Evolutionary conservation across 1,284 basidiomycete genomes (phyloP), one percentile per base, ranked within the genome.

Genomic region (Ustilago loliicola): DNA sequence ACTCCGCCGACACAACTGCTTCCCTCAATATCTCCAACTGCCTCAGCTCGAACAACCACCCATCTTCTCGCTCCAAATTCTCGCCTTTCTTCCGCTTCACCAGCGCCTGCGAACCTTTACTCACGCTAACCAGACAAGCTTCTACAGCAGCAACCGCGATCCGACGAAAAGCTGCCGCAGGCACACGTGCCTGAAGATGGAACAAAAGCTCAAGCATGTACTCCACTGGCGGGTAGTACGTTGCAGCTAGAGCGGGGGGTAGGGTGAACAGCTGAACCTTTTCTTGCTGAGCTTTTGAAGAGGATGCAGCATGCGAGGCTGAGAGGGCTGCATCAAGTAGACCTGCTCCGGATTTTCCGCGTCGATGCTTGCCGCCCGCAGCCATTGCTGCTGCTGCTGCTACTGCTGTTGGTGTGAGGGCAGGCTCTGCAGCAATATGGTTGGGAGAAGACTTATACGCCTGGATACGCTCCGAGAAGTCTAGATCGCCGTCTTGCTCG

Each of bases 341-440:
- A 0, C 77, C 77, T 6, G 77, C 77, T 2, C 77, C 77, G 1
- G 74, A 77, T 63, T 72, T 79, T 36, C 50, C 77, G 8, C 77
- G 50, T 9, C 65, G 58, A 40, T 76, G 77, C n/a, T 50, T 62
- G 1, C 23, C 45, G 1, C 2, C 45, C 2, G 11, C 32, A 6
- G n/a, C n/a, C n/a, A n/a, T n/a, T n/a, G n/a, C n/a, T n/a, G n/a
- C n/a, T n/a, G 36, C 25, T 1, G 61, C 30, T 5, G 17, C 34
- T 36, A 36, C 5, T 15, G 54, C 40, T 27, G 59, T 3, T n/a
- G 50, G 7, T 19, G 60, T 50, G 15, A 50, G 19, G 17, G 60
- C 36, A 10, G 56, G 21, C 3, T 38, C 36, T 15, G 52, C 48
- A 25, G 9, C 53, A 3, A n/a, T 29, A 15, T 40, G 21, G 40